These are phyloP conservation scores for Elsinoe perseae DNA, from an alignment of 2,329 filamentous ascomycete species.

Conservation along the genomic window DNA sequence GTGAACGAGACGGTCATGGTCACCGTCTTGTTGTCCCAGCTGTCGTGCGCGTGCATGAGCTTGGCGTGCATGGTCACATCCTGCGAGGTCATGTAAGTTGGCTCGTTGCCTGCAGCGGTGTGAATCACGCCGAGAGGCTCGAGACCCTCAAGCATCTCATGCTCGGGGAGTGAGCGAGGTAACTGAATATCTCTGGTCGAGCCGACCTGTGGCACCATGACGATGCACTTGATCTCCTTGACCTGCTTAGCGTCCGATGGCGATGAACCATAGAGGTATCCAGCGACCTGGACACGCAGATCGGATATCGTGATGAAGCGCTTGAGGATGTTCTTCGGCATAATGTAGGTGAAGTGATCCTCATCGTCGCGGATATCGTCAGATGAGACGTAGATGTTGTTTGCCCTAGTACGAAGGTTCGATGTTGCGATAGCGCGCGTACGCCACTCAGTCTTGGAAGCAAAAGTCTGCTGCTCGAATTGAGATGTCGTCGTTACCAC, in stretches of 20 bases:
- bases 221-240: slow-evolving; percentile 93
- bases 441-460: slow-evolving; percentile 98
- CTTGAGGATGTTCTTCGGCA: slow-evolving; percentile 98
- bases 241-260: slow-evolving; percentile 92
- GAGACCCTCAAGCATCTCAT: slow-evolving; percentile 77
- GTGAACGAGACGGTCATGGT: slow-evolving; percentile 96
- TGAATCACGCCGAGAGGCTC: slow-evolving; percentile 94
- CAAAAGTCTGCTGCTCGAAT: slow-evolving; percentile 95
- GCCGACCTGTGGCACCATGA: slow-evolving; percentile 95
- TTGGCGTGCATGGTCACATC: slow-evolving; percentile 93
- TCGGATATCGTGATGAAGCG: slow-evolving; percentile 97
- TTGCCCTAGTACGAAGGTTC: slow-evolving; percentile 84
- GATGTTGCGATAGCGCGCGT: slow-evolving; percentile 94
- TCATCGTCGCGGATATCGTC: slow-evolving; percentile 89
- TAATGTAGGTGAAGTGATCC: slow-evolving; percentile 85
- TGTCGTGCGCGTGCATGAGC: slow-evolving; percentile 72
- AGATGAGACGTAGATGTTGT: slow-evolving; percentile 98
- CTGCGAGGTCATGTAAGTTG: slow-evolving; percentile 89
- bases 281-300: slow-evolving; percentile 90
- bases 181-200: slow-evolving; percentile 87
- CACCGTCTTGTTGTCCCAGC: slow-evolving; percentile 83
- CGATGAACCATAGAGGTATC: slow-evolving; percentile 87
- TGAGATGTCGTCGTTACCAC: slow-evolving; percentile 97
- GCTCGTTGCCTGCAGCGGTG: slow-evolving; percentile 88
- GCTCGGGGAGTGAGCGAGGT: slow-evolving; percentile 80